A percentile compares a stretch with the other conserved stretches of the same genome.
Evolutionary conservation across 148 eudicot genomes (phyloP).

Genomic region (Chenopodium formosanum): DNA sequence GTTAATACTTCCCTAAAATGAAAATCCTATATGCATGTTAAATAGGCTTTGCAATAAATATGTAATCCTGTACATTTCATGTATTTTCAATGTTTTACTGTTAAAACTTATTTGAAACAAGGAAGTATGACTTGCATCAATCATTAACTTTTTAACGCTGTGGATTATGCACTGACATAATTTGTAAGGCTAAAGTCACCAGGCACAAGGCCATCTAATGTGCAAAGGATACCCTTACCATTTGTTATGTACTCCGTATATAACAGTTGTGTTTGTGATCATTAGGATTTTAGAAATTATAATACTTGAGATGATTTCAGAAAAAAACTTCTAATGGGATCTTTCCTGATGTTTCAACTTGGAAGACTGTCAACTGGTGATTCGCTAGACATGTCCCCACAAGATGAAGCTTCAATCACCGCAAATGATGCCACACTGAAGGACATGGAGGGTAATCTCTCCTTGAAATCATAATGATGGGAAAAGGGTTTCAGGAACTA

Average conservation of each 20-base stretch:
- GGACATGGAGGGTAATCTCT: constrained; percentile 83
- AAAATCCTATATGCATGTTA: not conserved
- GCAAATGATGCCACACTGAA: constrained; percentile 85
- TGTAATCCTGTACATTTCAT: not conserved
- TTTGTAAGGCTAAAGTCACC: not conserved
- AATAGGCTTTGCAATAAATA: not conserved
- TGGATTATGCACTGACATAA: not conserved
- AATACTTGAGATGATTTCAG: not conserved
- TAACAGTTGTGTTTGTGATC: not conserved
- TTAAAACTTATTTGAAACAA: not conserved
- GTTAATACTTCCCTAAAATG: not conserved
- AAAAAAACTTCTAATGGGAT: not conserved
- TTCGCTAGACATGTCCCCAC: constrained; percentile 84
- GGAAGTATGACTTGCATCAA: not conserved
- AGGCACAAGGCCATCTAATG: not conserved
- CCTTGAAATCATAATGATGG: too few relatives aligned
- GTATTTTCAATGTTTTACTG: not conserved
- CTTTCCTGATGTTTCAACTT: constrained; percentile 45
- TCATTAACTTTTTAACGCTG: not conserved
- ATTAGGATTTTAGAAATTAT: not conserved
- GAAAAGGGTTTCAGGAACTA: too few relatives aligned
- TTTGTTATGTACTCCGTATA: not conserved
- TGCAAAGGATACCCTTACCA: not conserved
- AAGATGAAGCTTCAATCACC: constrained; percentile 73
- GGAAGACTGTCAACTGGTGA: constrained; percentile 92